These are phyloP conservation scores for Wickerhamomyces hampshirensis DNA, from an alignment of 805 yeast genomes.

Conservation along the genomic window DNA sequence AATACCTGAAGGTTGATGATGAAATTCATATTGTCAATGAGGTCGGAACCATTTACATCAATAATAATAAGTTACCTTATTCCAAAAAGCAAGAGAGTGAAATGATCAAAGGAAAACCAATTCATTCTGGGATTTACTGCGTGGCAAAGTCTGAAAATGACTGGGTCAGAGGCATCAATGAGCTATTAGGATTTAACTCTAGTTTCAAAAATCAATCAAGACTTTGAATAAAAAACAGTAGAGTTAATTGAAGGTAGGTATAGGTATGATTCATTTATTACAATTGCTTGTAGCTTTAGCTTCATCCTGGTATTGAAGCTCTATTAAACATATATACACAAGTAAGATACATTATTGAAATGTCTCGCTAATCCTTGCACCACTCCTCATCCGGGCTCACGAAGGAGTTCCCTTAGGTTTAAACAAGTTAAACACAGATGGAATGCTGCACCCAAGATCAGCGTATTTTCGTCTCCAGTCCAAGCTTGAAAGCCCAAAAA, in stretches of 20 bases:
- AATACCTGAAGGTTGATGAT: constrained; percentile 67
- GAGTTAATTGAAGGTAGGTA: not conserved
- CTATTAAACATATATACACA: too few relatives aligned
- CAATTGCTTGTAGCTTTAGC: not conserved
- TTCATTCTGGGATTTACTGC: constrained; percentile 73
- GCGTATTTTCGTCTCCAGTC: constrained; percentile 56
- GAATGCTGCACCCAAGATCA: constrained; percentile 74
- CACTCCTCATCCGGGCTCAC: constrained; percentile 71
- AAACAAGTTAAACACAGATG: constrained; percentile 44
- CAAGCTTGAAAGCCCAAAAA: constrained; percentile 31
- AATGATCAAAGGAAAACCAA: constrained; percentile 14
- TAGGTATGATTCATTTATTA: not conserved
- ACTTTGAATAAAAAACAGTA: constrained; percentile 4
- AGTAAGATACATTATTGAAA: too few relatives aligned
- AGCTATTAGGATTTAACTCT: constrained; percentile 82
- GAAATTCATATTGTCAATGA: constrained; percentile 70
- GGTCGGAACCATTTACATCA: constrained; percentile 53
- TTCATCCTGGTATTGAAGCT: too few relatives aligned
- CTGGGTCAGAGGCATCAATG: constrained; percentile 90
- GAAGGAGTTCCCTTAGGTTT: constrained; percentile 66
- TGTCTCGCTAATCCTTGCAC: constrained; percentile 46
- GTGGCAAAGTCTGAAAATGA: constrained; percentile 78
- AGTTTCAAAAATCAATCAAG: constrained; percentile 53
- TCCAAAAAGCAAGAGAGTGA: constrained; percentile 17
- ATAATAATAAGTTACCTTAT: constrained; percentile 45